Base-by-base conservation (phyloP, 1,284 basidiomycete genomes). In the Termitomyces sp. region DNA sequence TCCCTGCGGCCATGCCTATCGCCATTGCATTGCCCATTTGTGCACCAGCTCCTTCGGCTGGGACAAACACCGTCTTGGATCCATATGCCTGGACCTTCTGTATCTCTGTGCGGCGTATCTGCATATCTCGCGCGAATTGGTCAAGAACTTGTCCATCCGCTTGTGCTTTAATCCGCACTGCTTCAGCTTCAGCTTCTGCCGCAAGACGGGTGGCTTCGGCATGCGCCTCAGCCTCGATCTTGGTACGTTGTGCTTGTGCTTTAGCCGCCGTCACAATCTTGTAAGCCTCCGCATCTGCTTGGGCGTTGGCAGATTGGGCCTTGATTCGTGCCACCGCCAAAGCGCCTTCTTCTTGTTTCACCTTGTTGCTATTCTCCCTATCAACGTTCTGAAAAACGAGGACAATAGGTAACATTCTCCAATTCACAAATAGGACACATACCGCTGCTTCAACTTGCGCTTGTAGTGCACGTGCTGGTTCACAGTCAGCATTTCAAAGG, bases 361-460 rank as follows among this genome's bases (percentile, higher is more conserved):
- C 84, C 67, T 86, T 86, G 72, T 91, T 91, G 71, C 83, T 86
- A 65, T 91, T 91, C 68, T 91, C 89, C 54, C 88, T 70, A 68
- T 91, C 89, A 50, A 90, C 88, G 60, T 91, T 90, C 81, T 86
- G 44, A 21, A 39, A 15, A 5, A 44, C 10, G 24, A 21, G 38
- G 41, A 43, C 30, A 47, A 53, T 31, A 52, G 41, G 26, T 9
- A 9, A 30, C 24, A 52, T 36, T 26, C 34, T 30, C 2, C 17
- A 40, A 28, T 33, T 19, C 12, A 24, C 17, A 28, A 21, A 30
- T 44, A 19, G 8, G 33, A 12, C 9, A 74, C 82, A 63, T 68
- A 86, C 84, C 21, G 89, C 88, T 54, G 89, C 88, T 67, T 91
- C 88, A 38, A 91, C 88, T 68, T 91, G 88, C 5, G 88, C 86